A percentile compares a stretch with the other conserved stretches of the same genome.
These are phyloP conservation scores for Penicillium ucsense DNA, from an alignment of 495 filamentous ascomycete species.

Conservation along the genomic window DNA sequence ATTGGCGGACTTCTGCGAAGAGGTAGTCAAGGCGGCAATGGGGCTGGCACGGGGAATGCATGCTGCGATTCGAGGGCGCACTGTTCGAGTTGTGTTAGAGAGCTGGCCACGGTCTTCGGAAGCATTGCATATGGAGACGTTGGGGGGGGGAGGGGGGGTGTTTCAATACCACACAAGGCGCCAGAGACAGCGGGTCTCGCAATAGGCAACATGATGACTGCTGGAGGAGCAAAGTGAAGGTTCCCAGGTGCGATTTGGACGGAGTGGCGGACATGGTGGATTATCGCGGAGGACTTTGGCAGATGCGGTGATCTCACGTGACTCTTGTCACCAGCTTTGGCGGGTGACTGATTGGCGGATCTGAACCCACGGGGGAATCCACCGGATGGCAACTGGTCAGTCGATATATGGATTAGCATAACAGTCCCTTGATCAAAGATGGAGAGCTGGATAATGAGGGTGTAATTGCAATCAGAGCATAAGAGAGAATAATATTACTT, in stretches of 20 bases:
- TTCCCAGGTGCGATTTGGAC: slow-evolving; percentile 1
- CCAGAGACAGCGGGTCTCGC: slow-evolving; percentile 21
- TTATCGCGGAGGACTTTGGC: slow-evolving; percentile 13
- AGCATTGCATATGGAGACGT: neutral
- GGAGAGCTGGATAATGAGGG: too few relatives aligned
- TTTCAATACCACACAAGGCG: slow-evolving; percentile 22
- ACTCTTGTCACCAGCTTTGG: slow-evolving; percentile 2
- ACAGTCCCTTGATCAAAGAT: too few relatives aligned
- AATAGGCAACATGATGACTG: slow-evolving; percentile 22
- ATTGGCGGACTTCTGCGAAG: slow-evolving; percentile 32
- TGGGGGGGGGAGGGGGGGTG: neutral
- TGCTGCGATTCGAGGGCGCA: slow-evolving; percentile 19
- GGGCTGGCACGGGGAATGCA: slow-evolving; percentile 18
- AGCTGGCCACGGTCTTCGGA: too few relatives aligned
- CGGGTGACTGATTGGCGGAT: neutral
- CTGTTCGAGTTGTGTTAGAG: slow-evolving; percentile 2
- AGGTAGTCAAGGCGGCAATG: slow-evolving; percentile 31
- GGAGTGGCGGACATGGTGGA: slow-evolving; percentile 14
- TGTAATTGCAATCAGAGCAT: too few relatives aligned
- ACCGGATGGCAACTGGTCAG: neutral
- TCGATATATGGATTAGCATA: neutral
- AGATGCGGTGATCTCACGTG: slow-evolving; percentile 7
- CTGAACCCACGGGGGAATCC: neutral
- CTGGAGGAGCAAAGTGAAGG: slow-evolving; percentile 1
- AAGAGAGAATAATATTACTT: too few relatives aligned